phyloP scores from a whole-genome alignment of 805 yeast species.

The Candida montana region DNA sequence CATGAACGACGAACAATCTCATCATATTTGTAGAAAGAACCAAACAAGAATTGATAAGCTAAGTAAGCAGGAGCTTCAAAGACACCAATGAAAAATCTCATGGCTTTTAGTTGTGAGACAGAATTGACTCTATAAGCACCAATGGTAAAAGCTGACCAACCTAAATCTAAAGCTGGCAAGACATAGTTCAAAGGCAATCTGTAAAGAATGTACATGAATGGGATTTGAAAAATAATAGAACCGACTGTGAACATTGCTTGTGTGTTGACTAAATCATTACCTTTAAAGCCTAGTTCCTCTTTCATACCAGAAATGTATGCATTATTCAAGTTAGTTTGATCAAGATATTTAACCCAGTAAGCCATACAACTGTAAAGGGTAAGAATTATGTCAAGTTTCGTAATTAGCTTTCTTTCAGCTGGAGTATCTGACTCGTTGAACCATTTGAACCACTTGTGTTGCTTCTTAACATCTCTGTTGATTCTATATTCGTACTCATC shows the following conservation, averaged over 20 bases:
- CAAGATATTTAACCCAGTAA: conserved; percentile 67
- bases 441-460: conserved; percentile 16
- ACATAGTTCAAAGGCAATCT: conserved; percentile 45
- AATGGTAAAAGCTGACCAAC: conserved; percentile 25
- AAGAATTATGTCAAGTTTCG: conserved; percentile 51
- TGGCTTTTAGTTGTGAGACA: conserved; percentile 49
- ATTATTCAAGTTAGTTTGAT: conserved; percentile 53
- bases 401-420: conserved; percentile 39
- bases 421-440: conserved; percentile 19
- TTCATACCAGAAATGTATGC: conserved; percentile 66
- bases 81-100: conserved; percentile 62
- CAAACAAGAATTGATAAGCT: conserved; percentile 53
- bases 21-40: conserved; percentile 50
- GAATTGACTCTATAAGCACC: conserved; percentile 48
- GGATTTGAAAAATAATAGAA: conserved; percentile 57
- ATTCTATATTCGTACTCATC: conserved; percentile 45
- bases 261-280: conserved; percentile 59
- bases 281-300: conserved; percentile 51
- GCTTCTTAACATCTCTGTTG: not conserved
- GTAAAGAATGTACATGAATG: conserved; percentile 56
- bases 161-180: conserved; percentile 44
- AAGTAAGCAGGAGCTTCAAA: conserved; percentile 69
- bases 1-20: conserved; percentile 62
- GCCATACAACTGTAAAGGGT: conserved; percentile 53
- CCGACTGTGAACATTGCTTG: conserved; percentile 59